Base-by-base conservation (phyloP, 768 basidiomycete genomes). In the Boletus sp. region DNA sequence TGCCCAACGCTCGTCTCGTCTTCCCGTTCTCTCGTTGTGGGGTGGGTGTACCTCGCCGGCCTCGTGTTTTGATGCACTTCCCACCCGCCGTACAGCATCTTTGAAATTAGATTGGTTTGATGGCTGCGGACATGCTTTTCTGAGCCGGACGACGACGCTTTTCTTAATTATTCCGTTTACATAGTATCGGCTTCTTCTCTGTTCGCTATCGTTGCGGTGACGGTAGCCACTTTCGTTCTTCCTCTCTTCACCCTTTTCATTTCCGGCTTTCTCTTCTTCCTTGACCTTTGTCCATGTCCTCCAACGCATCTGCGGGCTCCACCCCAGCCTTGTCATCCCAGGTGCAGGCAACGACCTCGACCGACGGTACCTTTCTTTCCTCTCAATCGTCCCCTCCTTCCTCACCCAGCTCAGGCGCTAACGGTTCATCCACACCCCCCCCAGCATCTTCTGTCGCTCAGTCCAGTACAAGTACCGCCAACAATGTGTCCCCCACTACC, bases 361-460 rank as follows among this genome's bases (percentile, higher is more conserved):
- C 35, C 38, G 21, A 40, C 51, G 68, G 64, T 68, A 64, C 44
- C 52, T 59, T 59, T 35, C 32, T 46, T 58, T 49, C 63, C 39
- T 54, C 66, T 50, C 46, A 10, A 2, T 29, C 57, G 7, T 35
- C 7, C 21, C 42, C 58, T 46, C 1, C 50, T 21, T 4, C 57
- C 17, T 27, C 57, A 11, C 19, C 48, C 25, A 7, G 25, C 42
- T 34, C 64, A 2, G 53, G 17, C 35, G 42, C 66, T 70, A 4
- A 63, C 55, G 0, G n/a, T 14, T 25, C 67, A n/a, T 53, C 62
- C 32, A 33, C 50, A 5, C 8, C 37, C 13, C 38, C 49, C 15
- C 10, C 55, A 64, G 59, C 41, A 7, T 8, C 62, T 33, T 41
- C 37, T 14, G 2, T 1, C 11, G 5, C 23, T 25, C 23, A 2